phyloP scores from a whole-genome alignment of 768 basidiomycete species.

The Hericium erinaceus region DNA sequence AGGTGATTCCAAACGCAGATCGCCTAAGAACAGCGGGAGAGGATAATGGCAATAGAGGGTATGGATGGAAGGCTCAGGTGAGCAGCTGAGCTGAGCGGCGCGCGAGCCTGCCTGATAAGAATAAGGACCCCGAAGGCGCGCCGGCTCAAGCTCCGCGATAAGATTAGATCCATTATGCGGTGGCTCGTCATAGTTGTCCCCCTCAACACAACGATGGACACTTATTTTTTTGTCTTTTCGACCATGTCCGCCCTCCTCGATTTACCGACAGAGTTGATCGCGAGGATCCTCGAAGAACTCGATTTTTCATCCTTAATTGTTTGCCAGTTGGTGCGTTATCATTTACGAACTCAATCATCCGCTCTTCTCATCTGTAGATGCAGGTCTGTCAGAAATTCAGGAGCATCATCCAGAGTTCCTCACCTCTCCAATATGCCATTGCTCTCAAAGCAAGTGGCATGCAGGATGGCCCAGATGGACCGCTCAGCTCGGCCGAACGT shows the following conservation, averaged over 20 bases:
- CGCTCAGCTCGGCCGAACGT: not conserved
- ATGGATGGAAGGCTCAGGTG: not conserved
- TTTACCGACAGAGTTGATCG: conserved; percentile 4
- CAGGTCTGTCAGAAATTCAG: conserved; percentile 7
- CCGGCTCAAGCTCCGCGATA: not conserved
- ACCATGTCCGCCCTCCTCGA: not conserved
- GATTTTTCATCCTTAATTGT: not conserved
- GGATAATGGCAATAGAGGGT: not conserved
- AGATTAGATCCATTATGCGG: conserved; percentile 5
- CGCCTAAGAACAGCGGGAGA: not conserved
- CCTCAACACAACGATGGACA: not conserved
- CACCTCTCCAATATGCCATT: conserved; percentile 7
- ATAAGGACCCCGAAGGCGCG: conserved; percentile 8
- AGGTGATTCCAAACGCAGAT: not conserved
- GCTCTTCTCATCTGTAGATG: not conserved
- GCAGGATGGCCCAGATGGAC: conserved; percentile 5
- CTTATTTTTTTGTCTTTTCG: not conserved
- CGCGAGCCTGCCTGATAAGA: not conserved
- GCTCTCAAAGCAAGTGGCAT: conserved; percentile 5
- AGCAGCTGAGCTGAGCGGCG: not conserved
- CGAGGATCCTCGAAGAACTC: conserved; percentile 2
- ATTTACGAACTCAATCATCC: no score
- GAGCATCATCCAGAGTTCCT: conserved; percentile 3
- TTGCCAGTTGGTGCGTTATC: conserved; percentile 2
- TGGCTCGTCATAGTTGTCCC: not conserved